phyloP scores from a whole-genome alignment of 345 rosid species.

The Linum tenue region DNA sequence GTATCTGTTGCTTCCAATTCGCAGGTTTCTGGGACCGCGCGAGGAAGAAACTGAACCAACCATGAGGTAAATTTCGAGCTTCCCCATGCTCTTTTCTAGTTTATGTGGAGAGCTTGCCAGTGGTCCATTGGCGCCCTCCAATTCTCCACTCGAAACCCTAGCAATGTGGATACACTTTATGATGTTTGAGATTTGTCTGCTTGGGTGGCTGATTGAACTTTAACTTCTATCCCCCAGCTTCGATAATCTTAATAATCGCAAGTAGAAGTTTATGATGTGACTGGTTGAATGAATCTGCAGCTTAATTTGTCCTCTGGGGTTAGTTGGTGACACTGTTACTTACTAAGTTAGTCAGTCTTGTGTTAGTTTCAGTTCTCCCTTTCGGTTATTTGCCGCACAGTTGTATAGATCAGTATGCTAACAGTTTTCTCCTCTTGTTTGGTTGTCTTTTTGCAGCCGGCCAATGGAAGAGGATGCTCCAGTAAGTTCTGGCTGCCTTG shows the following conservation, averaged over 20 bases:
- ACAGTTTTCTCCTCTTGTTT: neutral
- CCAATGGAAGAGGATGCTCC: conserved; percentile 65
- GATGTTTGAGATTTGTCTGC: too few relatives aligned
- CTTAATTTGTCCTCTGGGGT: too few relatives aligned
- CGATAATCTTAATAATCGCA: too few relatives aligned
- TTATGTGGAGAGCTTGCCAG: too few relatives aligned
- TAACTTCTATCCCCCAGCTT: too few relatives aligned
- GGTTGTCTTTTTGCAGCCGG: conserved; percentile 29
- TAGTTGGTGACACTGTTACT: too few relatives aligned
- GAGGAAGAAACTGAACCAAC: conserved; percentile 14
- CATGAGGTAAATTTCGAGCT: conserved; percentile 29
- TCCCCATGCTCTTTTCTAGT: neutral
- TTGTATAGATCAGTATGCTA: too few relatives aligned
- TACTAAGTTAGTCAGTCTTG: too few relatives aligned
- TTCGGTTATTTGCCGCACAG: too few relatives aligned
- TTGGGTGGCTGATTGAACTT: too few relatives aligned
- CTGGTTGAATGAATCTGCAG: too few relatives aligned
- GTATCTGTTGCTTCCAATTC: neutral
- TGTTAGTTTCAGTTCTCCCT: neutral
- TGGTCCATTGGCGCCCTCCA: neutral
- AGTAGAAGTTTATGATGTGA: too few relatives aligned
- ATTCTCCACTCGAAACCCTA: neutral
- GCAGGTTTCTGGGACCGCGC: conserved; percentile 15
- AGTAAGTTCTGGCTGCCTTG: neutral
- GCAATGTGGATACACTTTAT: neutral